These are phyloP conservation scores for Plasmopara viticola DNA, from an alignment of 352 stramenopile genomes.

Conservation along the genomic window DNA sequence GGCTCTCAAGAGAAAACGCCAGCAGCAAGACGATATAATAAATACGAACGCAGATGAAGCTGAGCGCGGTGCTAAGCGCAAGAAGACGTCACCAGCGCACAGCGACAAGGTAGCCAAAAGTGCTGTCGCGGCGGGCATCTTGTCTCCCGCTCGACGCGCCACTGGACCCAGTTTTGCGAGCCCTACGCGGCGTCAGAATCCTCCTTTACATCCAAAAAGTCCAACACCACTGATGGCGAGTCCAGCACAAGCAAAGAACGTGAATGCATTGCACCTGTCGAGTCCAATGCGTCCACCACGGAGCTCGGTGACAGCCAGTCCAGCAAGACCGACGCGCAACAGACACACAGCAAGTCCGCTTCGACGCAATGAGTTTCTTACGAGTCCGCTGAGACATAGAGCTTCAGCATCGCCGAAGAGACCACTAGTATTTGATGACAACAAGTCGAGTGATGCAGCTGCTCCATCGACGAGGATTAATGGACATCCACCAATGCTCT, in stretches of 20 bases:
- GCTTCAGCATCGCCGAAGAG: slow-evolving; percentile 30
- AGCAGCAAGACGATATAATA: slow-evolving; percentile 26
- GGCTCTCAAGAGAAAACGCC: slow-evolving; percentile 64
- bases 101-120: slow-evolving; percentile 6
- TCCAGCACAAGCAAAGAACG: slow-evolving; percentile 10
- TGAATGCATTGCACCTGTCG: slow-evolving; percentile 22
- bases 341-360: slow-evolving; percentile 25
- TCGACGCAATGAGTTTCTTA: slow-evolving; percentile 29
- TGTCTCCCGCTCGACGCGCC: slow-evolving; percentile 22
- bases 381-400: slow-evolving; percentile 28
- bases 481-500: slow-evolving; percentile 20
- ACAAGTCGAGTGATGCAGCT: background rate
- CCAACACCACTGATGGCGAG: slow-evolving; percentile 22
- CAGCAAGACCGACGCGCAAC: slow-evolving; percentile 16
- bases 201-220: slow-evolving; percentile 16
- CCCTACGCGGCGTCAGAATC: slow-evolving; percentile 12
- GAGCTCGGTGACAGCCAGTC: slow-evolving; percentile 17
- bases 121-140: slow-evolving; percentile 9
- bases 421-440: slow-evolving; percentile 28
- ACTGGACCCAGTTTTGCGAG: slow-evolving; percentile 17
- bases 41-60: slow-evolving; percentile 7
- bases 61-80: slow-evolving; percentile 20
- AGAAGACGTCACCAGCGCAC: slow-evolving; percentile 14
- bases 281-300: slow-evolving; percentile 25
- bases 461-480: slow-evolving; percentile 9